Evolutionary conservation across 2,329 filamentous ascomycete genomes (phyloP).

Genomic region (Penicillium sp.): DNA sequence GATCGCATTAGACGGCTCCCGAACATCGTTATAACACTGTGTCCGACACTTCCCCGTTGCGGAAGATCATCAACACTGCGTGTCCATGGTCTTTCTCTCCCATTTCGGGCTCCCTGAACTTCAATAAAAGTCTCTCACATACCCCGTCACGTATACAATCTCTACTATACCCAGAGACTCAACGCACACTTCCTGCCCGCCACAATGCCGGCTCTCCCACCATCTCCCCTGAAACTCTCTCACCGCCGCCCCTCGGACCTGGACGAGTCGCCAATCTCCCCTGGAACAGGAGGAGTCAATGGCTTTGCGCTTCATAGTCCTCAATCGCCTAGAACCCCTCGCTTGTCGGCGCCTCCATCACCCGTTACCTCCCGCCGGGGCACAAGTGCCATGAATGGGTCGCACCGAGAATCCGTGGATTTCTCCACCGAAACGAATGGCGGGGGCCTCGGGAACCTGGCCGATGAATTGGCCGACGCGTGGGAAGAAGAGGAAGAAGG

Average conservation of each 20-base stretch:
- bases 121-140: neutral
- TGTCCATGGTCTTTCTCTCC: slow-evolving; percentile 13
- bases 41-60: slow-evolving; percentile 9
- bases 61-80: slow-evolving; percentile 13
- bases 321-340: slow-evolving; percentile 41
- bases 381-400: slow-evolving; percentile 41
- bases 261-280: slow-evolving; percentile 43
- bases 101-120: slow-evolving; percentile 9
- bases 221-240: slow-evolving; percentile 42
- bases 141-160: neutral
- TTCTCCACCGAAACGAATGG: slow-evolving; percentile 40
- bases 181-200: slow-evolving; percentile 10
- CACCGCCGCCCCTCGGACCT: slow-evolving; percentile 46
- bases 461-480: slow-evolving; percentile 66
- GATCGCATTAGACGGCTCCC: slow-evolving; percentile 9
- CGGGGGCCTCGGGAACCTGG: slow-evolving; percentile 62
- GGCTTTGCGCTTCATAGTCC: slow-evolving; percentile 38
- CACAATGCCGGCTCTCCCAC: slow-evolving; percentile 37
- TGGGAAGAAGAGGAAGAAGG: slow-evolving; percentile 58
- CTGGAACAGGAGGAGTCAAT: slow-evolving; percentile 36
- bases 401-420: slow-evolving; percentile 45
- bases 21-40: slow-evolving; percentile 5
- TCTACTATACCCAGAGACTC: neutral
- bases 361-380: slow-evolving; percentile 45
- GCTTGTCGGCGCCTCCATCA: slow-evolving; percentile 44